Conservation (phyloP, 1,139 yeast species). For the Scheffersomyces cryptocercus region DNA sequence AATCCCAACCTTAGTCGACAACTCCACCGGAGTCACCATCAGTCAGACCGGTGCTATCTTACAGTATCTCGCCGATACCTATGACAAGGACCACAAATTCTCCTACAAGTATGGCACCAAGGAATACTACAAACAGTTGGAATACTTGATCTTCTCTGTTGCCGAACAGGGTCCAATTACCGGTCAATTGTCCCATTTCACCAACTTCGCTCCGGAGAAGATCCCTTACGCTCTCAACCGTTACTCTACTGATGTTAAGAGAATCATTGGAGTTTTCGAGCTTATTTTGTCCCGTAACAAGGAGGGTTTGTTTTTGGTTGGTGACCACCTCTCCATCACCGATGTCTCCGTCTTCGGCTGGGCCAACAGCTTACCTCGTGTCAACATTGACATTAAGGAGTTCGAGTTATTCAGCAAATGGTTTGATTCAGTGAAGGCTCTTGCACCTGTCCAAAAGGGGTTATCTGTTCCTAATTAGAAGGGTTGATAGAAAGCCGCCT, state of each 20-base stretch:
- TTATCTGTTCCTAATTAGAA: conserved; percentile 1
- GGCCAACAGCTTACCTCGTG: conserved; percentile 17
- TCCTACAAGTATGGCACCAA: conserved; percentile 46
- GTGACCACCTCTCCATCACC: conserved; percentile 55
- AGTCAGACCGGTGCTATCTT: conserved; percentile 63
- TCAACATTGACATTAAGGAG: conserved; percentile 38
- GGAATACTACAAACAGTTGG: conserved; percentile 51
- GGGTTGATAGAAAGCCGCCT: neutral
- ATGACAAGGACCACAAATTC: conserved; percentile 53
- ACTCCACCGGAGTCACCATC: conserved; percentile 41
- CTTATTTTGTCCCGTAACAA: conserved; percentile 38
- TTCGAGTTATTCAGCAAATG: conserved; percentile 48
- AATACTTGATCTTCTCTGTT: conserved; percentile 56
- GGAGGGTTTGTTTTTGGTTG: conserved; percentile 53
- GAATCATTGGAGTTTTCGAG: conserved; percentile 57
- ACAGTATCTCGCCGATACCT: conserved; percentile 55
- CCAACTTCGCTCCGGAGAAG: conserved; percentile 43
- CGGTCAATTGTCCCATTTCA: conserved; percentile 57
- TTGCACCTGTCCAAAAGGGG: conserved; percentile 43
- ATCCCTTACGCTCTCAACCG: conserved; percentile 55
- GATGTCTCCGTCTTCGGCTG: conserved; percentile 51
- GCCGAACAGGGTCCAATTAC: conserved; percentile 64
- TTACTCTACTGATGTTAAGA: conserved; percentile 49
- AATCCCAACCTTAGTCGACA: conserved; percentile 57
- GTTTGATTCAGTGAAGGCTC: conserved; percentile 36